Conservation (phyloP, 164 flowering plant genomes). For the Chloranthus sessilifolius region DNA sequence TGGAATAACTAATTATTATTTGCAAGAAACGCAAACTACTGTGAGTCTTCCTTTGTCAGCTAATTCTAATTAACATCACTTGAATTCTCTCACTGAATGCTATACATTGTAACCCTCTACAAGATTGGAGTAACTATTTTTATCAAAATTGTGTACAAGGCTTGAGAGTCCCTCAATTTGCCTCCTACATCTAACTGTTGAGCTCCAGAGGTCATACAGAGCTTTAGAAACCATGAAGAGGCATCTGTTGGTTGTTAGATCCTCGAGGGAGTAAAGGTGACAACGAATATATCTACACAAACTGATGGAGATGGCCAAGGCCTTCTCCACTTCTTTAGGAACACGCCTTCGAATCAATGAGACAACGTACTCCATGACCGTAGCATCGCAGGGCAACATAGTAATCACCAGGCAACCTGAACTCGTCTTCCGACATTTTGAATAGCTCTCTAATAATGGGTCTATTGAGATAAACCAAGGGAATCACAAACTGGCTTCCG, state of each 20-base stretch:
- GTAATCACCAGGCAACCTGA: constrained; percentile 14
- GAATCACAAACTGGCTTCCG: constrained; percentile 20
- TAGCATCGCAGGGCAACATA: constrained; percentile 18
- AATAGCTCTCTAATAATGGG: constrained; percentile 13
- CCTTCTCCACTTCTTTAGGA: constrained; percentile 12
- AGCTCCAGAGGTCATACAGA: no score
- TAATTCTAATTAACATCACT: no score
- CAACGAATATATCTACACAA: neutral
- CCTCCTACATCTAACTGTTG: no score
- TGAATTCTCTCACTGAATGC: no score
- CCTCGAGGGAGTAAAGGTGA: neutral
- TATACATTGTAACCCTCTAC: no score
- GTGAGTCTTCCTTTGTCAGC: no score
- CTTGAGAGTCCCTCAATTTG: no score
- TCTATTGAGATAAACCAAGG: constrained; percentile 11
- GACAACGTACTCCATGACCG: constrained; percentile 13
- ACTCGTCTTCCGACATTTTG: constrained; percentile 21
- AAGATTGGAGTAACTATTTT: no score
- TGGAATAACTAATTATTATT: no score
- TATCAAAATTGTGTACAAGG: no score
- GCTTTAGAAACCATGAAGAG: constrained; percentile 5
- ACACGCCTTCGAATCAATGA: constrained; percentile 1
- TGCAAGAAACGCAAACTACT: no score
- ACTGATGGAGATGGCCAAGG: constrained; percentile 12
- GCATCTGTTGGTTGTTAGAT: neutral